These are phyloP conservation scores for Perkinsela sp. DNA, from an alignment of 208 protist species.

Conservation along the genomic window DNA sequence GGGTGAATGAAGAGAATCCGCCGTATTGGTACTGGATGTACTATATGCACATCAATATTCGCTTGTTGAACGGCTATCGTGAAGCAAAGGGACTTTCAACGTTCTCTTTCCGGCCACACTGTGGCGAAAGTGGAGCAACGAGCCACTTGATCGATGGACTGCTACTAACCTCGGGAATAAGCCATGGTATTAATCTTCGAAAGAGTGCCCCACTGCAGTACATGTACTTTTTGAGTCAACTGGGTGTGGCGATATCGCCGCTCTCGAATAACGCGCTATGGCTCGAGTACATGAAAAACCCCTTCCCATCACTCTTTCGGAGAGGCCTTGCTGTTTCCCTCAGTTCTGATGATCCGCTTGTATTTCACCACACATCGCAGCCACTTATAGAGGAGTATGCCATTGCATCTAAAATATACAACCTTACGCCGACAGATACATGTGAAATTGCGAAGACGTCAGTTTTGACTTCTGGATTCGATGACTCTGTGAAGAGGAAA, in stretches of 20 bases:
- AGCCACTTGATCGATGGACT: constrained; percentile 77
- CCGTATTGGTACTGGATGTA: constrained; percentile 95
- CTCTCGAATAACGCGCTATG: constrained; percentile 96
- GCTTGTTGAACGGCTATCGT: constrained; percentile 82
- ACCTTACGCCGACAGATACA: constrained; percentile 52
- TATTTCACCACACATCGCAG: constrained; percentile 89
- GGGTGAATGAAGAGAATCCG: constrained; percentile 79
- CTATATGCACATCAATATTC: constrained; percentile 94
- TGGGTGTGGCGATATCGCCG: constrained; percentile 92
- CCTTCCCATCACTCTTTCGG: constrained; percentile 81
- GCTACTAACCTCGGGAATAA: constrained; percentile 78
- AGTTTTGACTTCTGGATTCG: constrained; percentile 63
- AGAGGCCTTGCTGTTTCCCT: constrained; percentile 88
- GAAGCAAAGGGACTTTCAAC: constrained; percentile 59
- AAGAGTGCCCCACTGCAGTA: constrained; percentile 84
- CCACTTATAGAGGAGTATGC: constrained; percentile 73
- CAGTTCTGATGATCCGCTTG: constrained; percentile 78
- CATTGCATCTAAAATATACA: constrained; percentile 67
- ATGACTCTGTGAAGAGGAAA: constrained; percentile 45
- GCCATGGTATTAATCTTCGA: constrained; percentile 85
- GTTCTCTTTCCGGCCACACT: constrained; percentile 89
- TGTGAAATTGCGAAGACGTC: constrained; percentile 70
- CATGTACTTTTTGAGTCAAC: constrained; percentile 90
- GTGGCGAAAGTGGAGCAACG: constrained; percentile 72
- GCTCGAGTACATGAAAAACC: constrained; percentile 80